Evolutionary conservation across 495 filamentous ascomycete genomes (phyloP).

Genomic region (Aspergillus asperescens): DNA sequence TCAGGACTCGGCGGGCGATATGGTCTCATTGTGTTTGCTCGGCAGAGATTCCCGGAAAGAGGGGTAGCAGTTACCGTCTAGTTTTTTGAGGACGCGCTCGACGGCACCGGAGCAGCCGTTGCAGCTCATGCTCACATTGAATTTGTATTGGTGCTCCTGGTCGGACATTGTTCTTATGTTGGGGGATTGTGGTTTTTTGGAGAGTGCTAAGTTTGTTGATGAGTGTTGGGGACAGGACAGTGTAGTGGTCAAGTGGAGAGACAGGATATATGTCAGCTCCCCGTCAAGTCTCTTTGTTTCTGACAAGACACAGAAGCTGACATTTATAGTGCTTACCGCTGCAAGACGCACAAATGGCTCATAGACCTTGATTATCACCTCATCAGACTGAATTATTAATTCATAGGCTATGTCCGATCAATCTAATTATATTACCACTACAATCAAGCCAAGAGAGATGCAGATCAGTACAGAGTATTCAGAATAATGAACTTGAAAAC

Average conservation of each 20-base stretch:
- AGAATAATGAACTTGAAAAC: not conserved
- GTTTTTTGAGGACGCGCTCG: conserved; percentile 88
- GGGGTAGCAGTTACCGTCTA: conserved; percentile 61
- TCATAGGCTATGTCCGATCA: not conserved
- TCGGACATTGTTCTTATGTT: conserved; percentile 39
- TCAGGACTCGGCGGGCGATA: not conserved
- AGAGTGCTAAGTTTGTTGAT: not conserved
- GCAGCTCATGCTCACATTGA: conserved; percentile 65
- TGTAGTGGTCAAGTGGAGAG: not conserved
- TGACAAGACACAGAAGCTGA: not conserved
- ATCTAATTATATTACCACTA: too few species aligned
- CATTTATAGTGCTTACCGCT: not conserved
- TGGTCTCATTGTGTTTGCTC: not conserved
- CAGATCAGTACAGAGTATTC: not conserved
- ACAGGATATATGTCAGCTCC: not conserved
- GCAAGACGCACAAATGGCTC: conserved; percentile 9
- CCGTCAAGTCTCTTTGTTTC: not conserved
- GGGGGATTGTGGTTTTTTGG: not conserved
- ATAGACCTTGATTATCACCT: conserved; percentile 1
- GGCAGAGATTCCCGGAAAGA: not conserved
- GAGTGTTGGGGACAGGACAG: not conserved
- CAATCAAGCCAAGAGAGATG: not conserved
- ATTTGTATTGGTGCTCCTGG: conserved; percentile 60
- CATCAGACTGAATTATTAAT: conserved; percentile 1
- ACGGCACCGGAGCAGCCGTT: conserved; percentile 68